Evolutionary conservation across 129 eudicot genomes (phyloP).

Genomic region (Chrysanthemum makinoi): DNA sequence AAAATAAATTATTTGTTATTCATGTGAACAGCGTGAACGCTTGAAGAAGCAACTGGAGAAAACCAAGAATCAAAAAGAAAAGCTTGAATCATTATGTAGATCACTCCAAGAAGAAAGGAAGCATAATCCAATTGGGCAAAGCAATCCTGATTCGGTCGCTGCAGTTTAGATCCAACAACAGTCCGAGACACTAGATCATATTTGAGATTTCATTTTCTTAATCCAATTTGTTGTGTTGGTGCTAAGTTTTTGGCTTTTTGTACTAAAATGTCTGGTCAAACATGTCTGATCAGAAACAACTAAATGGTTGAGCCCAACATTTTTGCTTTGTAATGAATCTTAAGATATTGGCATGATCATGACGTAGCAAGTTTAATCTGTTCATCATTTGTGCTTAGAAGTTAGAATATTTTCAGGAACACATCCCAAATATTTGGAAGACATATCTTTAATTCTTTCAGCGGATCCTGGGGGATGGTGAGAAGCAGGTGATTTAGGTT

Average conservation of each 20-base stretch:
- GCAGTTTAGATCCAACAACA: constrained; percentile 22
- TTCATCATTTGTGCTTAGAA: constrained; percentile 10
- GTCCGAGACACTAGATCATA: neutral
- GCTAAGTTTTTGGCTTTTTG: constrained; percentile 2
- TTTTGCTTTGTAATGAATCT: constrained; percentile 23
- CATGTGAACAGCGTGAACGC: constrained; percentile 73
- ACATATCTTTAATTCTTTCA: constrained; percentile 39
- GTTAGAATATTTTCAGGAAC: too few species aligned
- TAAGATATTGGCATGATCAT: neutral
- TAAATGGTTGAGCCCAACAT: constrained; percentile 13
- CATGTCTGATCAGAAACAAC: constrained; percentile 16
- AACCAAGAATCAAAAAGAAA: constrained; percentile 83
- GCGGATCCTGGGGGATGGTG: too few species aligned
- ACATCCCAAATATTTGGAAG: too few species aligned
- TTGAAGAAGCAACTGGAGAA: constrained; percentile 91
- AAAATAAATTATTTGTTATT: neutral
- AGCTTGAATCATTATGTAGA: constrained; percentile 83
- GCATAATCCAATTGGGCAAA: constrained; percentile 43
- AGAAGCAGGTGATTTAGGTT: too few species aligned
- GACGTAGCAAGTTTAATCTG: neutral
- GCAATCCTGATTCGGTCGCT: constrained; percentile 36
- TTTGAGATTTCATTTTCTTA: constrained; percentile 18
- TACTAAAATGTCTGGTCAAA: constrained; percentile 15
- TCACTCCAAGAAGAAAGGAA: constrained; percentile 94
- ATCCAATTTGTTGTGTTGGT: constrained; percentile 16